Percentiles rank a stretch among this genome's conserved stretches.
These are phyloP conservation scores for Hirschfeldia incana DNA, from an alignment of 345 rosid genomes.

Conservation along the genomic window DNA sequence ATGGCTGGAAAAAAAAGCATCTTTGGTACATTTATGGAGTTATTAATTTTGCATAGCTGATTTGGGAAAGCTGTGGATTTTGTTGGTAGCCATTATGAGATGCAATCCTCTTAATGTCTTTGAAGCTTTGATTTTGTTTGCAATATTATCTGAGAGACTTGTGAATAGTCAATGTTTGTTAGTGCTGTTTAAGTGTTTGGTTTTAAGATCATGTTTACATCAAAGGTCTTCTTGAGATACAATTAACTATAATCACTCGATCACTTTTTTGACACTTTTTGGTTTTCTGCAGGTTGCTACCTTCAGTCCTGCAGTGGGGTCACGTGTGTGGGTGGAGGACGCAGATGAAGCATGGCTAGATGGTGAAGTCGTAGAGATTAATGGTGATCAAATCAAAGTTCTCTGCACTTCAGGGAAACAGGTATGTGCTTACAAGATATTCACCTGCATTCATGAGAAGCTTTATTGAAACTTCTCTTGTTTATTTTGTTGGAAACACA, in stretches of 20 bases:
- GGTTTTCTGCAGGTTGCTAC: constrained; percentile 56
- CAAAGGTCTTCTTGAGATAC: neutral
- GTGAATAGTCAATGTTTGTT: neutral
- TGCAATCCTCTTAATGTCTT: neutral
- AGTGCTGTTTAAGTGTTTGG: neutral
- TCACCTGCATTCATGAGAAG: constrained; percentile 1
- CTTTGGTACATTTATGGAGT: neutral
- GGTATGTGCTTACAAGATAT: constrained; percentile 47
- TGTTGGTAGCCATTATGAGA: neutral
- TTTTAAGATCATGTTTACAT: neutral
- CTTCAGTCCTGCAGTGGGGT: constrained; percentile 62
- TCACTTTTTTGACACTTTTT: constrained; percentile 23
- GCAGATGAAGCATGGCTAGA: constrained; percentile 87
- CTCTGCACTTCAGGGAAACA: constrained; percentile 84
- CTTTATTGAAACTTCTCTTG: neutral
- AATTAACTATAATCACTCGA: neutral
- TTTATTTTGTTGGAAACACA: constrained; percentile 22
- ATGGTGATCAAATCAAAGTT: constrained; percentile 72
- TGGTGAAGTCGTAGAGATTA: constrained; percentile 81
- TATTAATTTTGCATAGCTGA: neutral
- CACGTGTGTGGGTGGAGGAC: constrained; percentile 94
- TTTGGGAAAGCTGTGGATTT: neutral
- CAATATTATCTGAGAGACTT: neutral
- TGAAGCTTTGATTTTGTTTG: constrained; percentile 15
- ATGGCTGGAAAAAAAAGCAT: neutral